Evolutionary conservation across 257 asterid genomes (phyloP).

Genomic region (Solanum neorickii): DNA sequence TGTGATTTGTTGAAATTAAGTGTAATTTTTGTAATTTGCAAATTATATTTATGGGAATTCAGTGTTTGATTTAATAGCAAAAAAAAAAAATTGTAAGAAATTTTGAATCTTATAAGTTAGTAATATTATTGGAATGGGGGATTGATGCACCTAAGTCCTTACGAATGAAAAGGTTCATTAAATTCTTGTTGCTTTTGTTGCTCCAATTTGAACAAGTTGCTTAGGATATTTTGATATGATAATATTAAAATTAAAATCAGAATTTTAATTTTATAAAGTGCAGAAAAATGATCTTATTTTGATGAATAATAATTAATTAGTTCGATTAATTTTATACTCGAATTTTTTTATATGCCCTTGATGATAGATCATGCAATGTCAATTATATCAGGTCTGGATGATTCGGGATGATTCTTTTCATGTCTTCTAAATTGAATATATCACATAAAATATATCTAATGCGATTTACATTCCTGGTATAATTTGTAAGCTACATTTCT

Average conservation of each 20-base stretch:
- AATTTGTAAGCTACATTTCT: too few species aligned
- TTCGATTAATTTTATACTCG: background rate
- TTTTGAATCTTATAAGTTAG: too few species aligned
- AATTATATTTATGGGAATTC: too few species aligned
- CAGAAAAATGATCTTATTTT: background rate
- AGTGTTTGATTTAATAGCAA: too few species aligned
- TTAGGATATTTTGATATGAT: background rate
- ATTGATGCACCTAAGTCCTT: background rate
- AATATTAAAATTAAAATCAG: accelerated
- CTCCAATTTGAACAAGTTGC: background rate
- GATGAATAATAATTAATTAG: background rate
- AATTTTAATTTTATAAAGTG: background rate
- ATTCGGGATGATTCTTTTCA: too few species aligned
- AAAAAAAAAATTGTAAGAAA: too few species aligned
- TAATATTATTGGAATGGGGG: background rate
- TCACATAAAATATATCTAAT: too few species aligned
- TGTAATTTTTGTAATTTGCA: background rate
- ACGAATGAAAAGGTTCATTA: background rate
- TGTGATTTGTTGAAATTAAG: background rate
- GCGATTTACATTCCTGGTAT: too few species aligned
- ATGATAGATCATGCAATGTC: background rate
- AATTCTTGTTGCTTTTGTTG: background rate
- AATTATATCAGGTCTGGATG: background rate
- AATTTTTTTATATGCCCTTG: background rate
- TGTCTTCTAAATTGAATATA: too few species aligned